These are phyloP conservation scores for Aureobasidium sp. DNA, from an alignment of 2,329 filamentous ascomycete species.

Conservation along the genomic window DNA sequence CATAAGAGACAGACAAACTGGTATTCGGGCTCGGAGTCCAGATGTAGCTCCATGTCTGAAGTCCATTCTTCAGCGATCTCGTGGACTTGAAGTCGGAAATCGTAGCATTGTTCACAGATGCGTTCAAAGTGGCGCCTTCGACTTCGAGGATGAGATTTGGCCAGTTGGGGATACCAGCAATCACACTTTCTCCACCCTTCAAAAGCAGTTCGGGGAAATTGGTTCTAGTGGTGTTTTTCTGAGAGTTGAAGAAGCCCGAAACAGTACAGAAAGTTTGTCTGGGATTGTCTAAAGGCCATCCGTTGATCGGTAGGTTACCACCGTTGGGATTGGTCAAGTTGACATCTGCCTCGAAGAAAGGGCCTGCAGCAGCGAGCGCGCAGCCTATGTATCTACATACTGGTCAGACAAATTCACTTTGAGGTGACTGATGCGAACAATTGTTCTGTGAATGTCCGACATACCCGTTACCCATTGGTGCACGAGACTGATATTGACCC, in stretches of 20 bases:
- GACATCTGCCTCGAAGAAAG: conserved; percentile 53
- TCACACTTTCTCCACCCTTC: conserved; percentile 62
- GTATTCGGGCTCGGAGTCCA: conserved; percentile 49
- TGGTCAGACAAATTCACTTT: not conserved
- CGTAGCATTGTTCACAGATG: conserved; percentile 48
- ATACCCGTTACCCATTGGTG: conserved; percentile 50
- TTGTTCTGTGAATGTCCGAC: not conserved
- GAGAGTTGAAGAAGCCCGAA: conserved; percentile 56
- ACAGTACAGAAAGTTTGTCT: conserved; percentile 60
- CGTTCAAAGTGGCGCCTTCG: conserved; percentile 47
- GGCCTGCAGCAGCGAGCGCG: conserved; percentile 53
- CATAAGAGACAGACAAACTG: conserved; percentile 52
- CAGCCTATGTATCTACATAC: conserved; percentile 47
- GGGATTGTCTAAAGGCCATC: conserved; percentile 58
- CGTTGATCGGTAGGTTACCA: conserved; percentile 27
- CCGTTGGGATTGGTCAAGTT: conserved; percentile 45
- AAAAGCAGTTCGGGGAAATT: conserved; percentile 63
- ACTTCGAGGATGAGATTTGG: conserved; percentile 50
- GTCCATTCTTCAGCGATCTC: conserved; percentile 54
- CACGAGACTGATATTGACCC: conserved; percentile 52
- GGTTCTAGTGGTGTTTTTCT: conserved; percentile 48
- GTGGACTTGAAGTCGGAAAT: conserved; percentile 54
- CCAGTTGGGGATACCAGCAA: conserved; percentile 64
- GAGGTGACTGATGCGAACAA: no score
- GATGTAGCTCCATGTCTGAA: conserved; percentile 55